A percentile compares a stretch with the other conserved stretches of the same genome.
Evolutionary conservation across 1,284 basidiomycete species (phyloP).

Genomic region (Puccinia horiana): DNA sequence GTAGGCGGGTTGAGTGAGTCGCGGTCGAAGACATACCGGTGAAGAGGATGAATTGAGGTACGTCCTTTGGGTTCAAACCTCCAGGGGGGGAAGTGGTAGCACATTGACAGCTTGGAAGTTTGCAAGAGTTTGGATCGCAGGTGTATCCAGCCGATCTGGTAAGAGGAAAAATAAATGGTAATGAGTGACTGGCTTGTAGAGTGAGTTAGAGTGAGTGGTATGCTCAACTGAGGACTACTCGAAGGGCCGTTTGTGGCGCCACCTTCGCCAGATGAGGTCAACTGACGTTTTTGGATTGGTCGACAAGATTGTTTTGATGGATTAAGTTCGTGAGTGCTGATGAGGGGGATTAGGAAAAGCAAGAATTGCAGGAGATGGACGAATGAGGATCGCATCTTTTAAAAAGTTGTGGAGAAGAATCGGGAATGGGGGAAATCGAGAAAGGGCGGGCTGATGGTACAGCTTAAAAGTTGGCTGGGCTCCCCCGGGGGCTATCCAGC

Average conservation of each 20-base stretch:
- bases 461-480: no score
- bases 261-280: slow-evolving; percentile 35
- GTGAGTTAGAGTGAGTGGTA: background rate
- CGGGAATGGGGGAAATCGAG: no score
- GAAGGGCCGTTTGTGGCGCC: slow-evolving; percentile 31
- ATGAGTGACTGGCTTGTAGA: background rate
- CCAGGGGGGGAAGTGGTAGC: slow-evolving; percentile 72
- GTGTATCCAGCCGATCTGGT: slow-evolving; percentile 65
- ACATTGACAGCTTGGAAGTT: slow-evolving; percentile 71
- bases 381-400: slow-evolving; percentile 9
- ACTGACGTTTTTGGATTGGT: slow-evolving; percentile 47
- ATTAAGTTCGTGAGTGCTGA: slow-evolving; percentile 8
- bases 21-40: slow-evolving; percentile 58
- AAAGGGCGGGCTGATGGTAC: no score
- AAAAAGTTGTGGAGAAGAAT: no score
- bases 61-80: slow-evolving; percentile 68
- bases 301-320: slow-evolving; percentile 26
- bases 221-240: slow-evolving; percentile 38
- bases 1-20: slow-evolving; percentile 31
- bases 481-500: no score
- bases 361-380: slow-evolving; percentile 1
- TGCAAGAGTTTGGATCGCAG: slow-evolving; percentile 69
- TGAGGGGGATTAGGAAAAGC: background rate
- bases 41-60: slow-evolving; percentile 72
- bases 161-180: background rate